phyloP scores from a whole-genome alignment of 2,329 filamentous ascomycete species.

The Penicillium sp. region DNA sequence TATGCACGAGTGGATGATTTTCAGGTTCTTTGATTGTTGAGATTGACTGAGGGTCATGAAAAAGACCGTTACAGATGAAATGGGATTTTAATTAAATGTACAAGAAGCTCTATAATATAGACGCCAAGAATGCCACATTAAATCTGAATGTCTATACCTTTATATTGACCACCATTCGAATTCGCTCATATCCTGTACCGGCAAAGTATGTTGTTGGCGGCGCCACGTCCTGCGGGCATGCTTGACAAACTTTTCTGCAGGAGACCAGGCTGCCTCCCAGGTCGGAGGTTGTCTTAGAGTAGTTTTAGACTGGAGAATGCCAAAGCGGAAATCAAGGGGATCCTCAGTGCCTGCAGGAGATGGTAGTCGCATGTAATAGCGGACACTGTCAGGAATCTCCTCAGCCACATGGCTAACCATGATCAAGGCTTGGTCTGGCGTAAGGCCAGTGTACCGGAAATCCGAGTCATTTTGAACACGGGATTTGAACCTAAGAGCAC shows the following conservation, averaged over 20 bases:
- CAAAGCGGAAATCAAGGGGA: conserved; percentile 33
- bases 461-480: not conserved
- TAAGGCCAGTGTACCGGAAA: conserved; percentile 54
- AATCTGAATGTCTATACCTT: not conserved
- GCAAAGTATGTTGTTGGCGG: not conserved
- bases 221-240: conserved; percentile 1
- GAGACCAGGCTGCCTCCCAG: conserved; percentile 34
- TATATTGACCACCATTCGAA: conserved; percentile 8
- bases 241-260: conserved; percentile 13
- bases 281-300: conserved; percentile 21
- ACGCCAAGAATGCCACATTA: not conserved
- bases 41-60: not conserved
- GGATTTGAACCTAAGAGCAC: conserved; percentile 16
- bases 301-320: conserved; percentile 22
- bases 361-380: conserved; percentile 83
- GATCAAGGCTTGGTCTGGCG: conserved; percentile 73
- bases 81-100: not conserved
- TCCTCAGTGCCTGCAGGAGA: conserved; percentile 25
- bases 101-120: not conserved
- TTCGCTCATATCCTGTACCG: not conserved
- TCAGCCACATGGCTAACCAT: conserved; percentile 88
- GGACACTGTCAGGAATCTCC: conserved; percentile 79
- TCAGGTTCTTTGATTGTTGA: not conserved
- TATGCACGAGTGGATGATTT: not conserved
- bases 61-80: not conserved